Evolutionary conservation across 768 basidiomycete genomes (phyloP), one percentile per base, ranked within the genome.

Genomic region (Sarcomyxa edulis): DNA sequence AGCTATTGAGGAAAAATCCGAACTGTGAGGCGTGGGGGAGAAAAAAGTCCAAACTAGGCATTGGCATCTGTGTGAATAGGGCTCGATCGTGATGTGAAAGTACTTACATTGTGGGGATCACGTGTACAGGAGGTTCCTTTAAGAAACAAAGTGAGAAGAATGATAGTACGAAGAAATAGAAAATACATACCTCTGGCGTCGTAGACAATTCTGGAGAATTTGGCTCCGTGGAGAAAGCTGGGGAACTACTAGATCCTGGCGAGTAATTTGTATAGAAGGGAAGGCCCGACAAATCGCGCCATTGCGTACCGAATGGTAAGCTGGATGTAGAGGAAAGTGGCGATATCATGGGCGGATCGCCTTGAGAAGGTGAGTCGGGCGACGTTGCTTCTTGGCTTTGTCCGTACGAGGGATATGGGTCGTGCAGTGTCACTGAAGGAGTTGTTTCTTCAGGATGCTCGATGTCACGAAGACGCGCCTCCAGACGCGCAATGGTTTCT

Each of bases 1-100:
- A 43, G 6, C 57, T 48, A 39, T 68, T 59, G 39, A 89, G 72
- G 56, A 86, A 88, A 50, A 87, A 78, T 5, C 81, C 81, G 42
- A 84, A 68, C 47, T 78, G 69, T 23, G 65, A 54, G 1, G 74
- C 68, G 46, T 84, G 69, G 11, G 72, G 73, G 8, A 78, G 53
- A 51, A 90, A 79, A 20, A 63, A 62, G 50, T 79, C 73, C 4
- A 83, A 54, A 29, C 82, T 85, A 37, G 16, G 23, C 25, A 16
- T 12, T 22, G 25, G 15, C n/a, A 31, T 47, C 19, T 36, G 30
- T 28, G 20, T 12, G 38, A 29, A 38, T 16, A 48, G 41, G 18
- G 30, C 47, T 31, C 41, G 35, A 43, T 37, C 22, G 18, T 23
- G 19, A 36, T 30, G 44, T 11, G 6, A 32, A 26, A 10, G 6